Percentiles rank a stretch among this genome's conserved stretches.
phyloP scores from a whole-genome alignment of 2,329 filamentous ascomycete species.

The Arthrobotrys iridis region DNA sequence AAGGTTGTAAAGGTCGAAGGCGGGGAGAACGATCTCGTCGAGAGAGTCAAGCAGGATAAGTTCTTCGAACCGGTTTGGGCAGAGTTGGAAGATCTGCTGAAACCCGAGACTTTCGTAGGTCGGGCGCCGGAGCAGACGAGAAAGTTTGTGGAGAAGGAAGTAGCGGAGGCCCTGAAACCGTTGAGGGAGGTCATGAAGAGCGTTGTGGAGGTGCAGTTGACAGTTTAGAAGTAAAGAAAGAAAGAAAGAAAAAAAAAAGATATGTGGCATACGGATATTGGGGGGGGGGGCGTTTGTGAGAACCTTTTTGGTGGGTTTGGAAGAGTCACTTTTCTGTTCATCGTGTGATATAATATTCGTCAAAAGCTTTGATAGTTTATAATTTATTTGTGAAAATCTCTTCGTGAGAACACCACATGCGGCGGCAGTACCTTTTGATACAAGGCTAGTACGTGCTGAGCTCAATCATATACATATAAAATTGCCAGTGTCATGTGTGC shows the following conservation, averaged over 20 bases:
- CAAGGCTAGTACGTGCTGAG: too few species aligned
- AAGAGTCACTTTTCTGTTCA: background rate
- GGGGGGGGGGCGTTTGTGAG: background rate
- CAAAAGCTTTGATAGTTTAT: too few species aligned
- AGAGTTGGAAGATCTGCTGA: conserved; percentile 75
- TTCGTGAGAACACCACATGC: too few species aligned
- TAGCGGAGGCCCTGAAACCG: conserved; percentile 64
- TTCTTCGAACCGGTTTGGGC: conserved; percentile 79
- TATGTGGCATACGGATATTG: background rate
- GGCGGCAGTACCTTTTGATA: too few species aligned
- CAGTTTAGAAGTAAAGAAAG: conserved; percentile 59
- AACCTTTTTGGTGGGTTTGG: conserved; percentile 4
- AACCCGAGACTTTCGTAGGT: conserved; percentile 71
- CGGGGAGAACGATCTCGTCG: conserved; percentile 81
- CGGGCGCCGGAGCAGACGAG: conserved; percentile 67
- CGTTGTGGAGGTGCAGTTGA: conserved; percentile 61
- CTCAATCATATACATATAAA: background rate
- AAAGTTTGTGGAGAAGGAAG: conserved; percentile 66
- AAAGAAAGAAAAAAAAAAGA: background rate
- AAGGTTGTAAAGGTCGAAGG: conserved; percentile 78
- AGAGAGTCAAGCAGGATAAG: conserved; percentile 75
- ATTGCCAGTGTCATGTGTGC: background rate
- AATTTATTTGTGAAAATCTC: too few species aligned
- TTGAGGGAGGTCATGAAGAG: conserved; percentile 61
- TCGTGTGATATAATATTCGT: too few species aligned